Base-by-base conservation (phyloP, 441 rosid genomes). In the Manihot esculenta region DNA sequence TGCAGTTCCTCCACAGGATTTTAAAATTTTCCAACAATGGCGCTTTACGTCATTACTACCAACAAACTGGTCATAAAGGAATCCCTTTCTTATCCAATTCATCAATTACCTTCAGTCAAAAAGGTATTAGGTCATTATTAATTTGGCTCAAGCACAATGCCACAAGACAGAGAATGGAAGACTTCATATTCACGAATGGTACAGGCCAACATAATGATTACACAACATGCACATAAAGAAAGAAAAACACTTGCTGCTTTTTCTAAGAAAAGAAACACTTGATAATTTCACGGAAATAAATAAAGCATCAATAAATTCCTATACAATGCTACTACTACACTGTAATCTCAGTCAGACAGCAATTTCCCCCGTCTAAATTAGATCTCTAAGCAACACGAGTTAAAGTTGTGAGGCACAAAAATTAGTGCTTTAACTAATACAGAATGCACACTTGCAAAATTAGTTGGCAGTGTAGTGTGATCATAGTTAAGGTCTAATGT, bases 301-400 rank as follows among this genome's bases (percentile, higher is more conserved):
- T 35, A 63, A 53, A 35, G 57, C 45, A 48, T 70, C 56, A 68
- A 41, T 30, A 62, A 74, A 3, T 65, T 51, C 38, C 87, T 80
- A 66, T 82, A 84, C 88, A 84, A 54, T 27, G 38, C 57, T 70
- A 62, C 58, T 33, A 44, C 56, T 71, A 76, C 70, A 53, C 20
- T 62, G 64, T 54, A 69, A 72, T 61, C 70, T 33, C 57, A 26
- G 81, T 67, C 50, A 72, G 59, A 17, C 15, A 59, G 68, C n/a
- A 54, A 45, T 8, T 8, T 49, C 64, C 64, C 70, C 58, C 45
- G 42, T 33, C 41, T 48, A 56, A 72, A 67, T 35, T 72, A 24
- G 42, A 50, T 21, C 62, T 63, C 70, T 62, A 26, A 33, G 56
- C 26, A 59, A 62, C 68, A 66, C 66, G 47, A 55, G 62, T 71